Conservation (phyloP, 1,139 yeast genomes). For the Zygosaccharomyces pseudobailii region DNA sequence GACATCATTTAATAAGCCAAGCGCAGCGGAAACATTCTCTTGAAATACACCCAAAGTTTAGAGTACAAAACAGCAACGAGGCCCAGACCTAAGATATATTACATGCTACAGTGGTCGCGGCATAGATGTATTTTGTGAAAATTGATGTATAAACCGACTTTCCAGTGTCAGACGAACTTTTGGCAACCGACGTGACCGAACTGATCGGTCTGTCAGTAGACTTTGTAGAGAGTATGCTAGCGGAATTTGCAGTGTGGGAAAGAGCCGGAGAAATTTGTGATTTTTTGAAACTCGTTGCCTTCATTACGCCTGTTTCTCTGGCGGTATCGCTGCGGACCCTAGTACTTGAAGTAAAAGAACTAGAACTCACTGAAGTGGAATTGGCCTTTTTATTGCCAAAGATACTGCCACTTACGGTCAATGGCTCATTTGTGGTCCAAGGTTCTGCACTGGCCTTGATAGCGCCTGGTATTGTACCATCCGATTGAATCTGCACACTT, state of each 20-base stretch:
- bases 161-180: not conserved
- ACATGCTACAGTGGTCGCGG: not conserved
- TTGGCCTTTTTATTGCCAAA: not conserved
- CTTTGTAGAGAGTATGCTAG: too few relatives aligned
- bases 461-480: constrained; percentile 23
- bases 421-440: constrained; percentile 18
- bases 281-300: not conserved
- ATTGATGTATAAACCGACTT: not conserved
- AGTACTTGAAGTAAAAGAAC: not conserved
- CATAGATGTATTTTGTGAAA: not conserved
- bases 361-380: not conserved
- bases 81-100: not conserved
- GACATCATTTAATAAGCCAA: not conserved
- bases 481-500: constrained; percentile 12
- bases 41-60: not conserved
- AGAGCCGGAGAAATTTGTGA: not conserved
- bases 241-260: not conserved
- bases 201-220: not conserved
- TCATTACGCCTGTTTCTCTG: not conserved
- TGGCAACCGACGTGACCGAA: not conserved
- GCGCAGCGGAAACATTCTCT: not conserved
- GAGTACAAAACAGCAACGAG: not conserved
- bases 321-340: not conserved
- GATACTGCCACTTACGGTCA: constrained; percentile 12
- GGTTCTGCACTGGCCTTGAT: constrained; percentile 15